These are phyloP conservation scores for Rickenella mellea DNA, from an alignment of 768 basidiomycete species.

Conservation along the genomic window DNA sequence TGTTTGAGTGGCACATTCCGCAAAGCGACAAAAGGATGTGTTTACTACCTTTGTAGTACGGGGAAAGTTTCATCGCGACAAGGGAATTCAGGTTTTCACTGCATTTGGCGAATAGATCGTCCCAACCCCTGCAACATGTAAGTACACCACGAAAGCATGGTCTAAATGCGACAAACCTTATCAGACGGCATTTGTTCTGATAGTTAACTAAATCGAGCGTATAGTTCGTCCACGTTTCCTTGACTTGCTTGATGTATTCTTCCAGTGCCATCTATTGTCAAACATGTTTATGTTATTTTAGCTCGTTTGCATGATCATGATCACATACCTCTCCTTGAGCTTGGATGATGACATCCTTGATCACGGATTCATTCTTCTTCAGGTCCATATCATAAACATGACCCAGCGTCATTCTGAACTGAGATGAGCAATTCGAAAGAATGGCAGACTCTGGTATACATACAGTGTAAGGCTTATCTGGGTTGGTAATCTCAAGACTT, in stretches of 20 bases:
- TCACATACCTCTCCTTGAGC: slow-evolving; percentile 85
- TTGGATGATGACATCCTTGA: slow-evolving; percentile 94
- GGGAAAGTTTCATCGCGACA: slow-evolving; percentile 94
- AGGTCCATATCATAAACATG: slow-evolving; percentile 96
- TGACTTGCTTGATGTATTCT: slow-evolving; percentile 93
- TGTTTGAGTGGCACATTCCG: neutral
- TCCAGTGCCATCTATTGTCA: slow-evolving; percentile 78
- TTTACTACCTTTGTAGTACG: slow-evolving; percentile 83
- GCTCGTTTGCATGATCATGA: neutral
- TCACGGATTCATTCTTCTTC: slow-evolving; percentile 81
- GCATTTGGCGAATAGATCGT: slow-evolving; percentile 94
- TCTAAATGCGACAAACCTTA: slow-evolving; percentile 41
- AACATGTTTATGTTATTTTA: neutral
- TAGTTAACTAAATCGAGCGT: slow-evolving; percentile 95
- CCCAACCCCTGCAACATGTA: slow-evolving; percentile 66
- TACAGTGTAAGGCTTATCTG: slow-evolving; percentile 72
- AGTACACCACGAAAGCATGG: no score
- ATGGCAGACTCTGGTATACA: slow-evolving; percentile 7
- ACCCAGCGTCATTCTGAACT: slow-evolving; percentile 79
- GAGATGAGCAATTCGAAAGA: slow-evolving; percentile 5
- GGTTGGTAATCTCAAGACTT: slow-evolving; percentile 64
- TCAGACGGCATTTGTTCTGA: slow-evolving; percentile 96
- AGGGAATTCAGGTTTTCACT: slow-evolving; percentile 95
- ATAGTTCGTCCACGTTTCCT: slow-evolving; percentile 94
- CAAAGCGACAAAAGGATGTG: neutral